Conservation (phyloP, 1,284 basidiomycete species). For the Spongispora temasekensis region DNA sequence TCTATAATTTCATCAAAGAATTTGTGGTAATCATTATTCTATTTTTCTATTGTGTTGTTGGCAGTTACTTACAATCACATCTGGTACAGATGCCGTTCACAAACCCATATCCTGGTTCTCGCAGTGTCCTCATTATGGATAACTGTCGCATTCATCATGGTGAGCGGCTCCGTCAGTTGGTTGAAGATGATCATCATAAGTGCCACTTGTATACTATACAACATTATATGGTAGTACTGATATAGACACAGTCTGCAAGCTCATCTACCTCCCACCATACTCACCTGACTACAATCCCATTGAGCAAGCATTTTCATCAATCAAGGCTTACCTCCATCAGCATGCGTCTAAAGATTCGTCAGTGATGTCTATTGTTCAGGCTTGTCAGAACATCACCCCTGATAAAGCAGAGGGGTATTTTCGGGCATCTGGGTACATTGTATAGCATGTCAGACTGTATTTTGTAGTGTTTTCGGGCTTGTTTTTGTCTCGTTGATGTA, state of each 20-base stretch:
- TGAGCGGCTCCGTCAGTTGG: slow-evolving; percentile 13
- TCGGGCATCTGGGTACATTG: not conserved
- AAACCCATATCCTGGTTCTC: not conserved
- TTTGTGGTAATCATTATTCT: not conserved
- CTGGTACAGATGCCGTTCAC: not conserved
- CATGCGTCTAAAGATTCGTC: not conserved
- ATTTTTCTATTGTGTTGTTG: not conserved
- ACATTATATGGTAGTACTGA: not conserved
- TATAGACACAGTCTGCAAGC: slow-evolving; percentile 3
- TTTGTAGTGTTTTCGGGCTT: not conserved
- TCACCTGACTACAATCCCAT: too few relatives aligned
- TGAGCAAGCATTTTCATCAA: slow-evolving; percentile 23
- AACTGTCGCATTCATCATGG: slow-evolving; percentile 14
- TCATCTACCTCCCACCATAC: slow-evolving; percentile 31
- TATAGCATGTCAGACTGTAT: not conserved
- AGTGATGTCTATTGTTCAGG: slow-evolving; percentile 1
- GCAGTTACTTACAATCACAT: not conserved
- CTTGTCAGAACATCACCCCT: slow-evolving; percentile 13
- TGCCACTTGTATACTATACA: not conserved
- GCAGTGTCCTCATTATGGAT: slow-evolving; percentile 3
- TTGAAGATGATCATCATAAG: slow-evolving; percentile 17
- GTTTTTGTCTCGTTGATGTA: too few relatives aligned
- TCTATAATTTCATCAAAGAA: not conserved
- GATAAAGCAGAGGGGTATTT: too few relatives aligned
- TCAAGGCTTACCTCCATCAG: slow-evolving; percentile 18